Base-by-base conservation (phyloP, 345 rosid genomes). In the Eucalyptus tenuipes region DNA sequence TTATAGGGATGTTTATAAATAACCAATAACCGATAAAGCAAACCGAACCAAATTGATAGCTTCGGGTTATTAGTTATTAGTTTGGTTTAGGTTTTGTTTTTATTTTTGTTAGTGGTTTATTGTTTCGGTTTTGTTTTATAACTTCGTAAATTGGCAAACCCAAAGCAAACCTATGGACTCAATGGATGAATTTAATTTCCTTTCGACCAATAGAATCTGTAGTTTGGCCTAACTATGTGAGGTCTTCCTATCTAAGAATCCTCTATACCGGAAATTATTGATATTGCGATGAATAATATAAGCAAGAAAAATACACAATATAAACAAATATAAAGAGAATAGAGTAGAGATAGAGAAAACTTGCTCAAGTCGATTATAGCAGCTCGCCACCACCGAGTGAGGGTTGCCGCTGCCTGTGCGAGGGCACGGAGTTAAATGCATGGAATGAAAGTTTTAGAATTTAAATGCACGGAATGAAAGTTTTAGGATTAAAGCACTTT, bases 361-460 rank as follows among this genome's bases (percentile, higher is more conserved):
- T 68, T 68, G 0, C 79, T 68, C 42, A 10, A 31, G 10, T 31
- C 42, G 11, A 68, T 31, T 68, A 31, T 17, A 16, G 42, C 10
- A 4, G 79, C 42, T 66, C 11, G 12, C 79, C 79, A n/a, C 79
- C 79, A 1, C 20, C 12, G 0, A 31, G 2, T 0, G 10, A 15
- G 75, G 37, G 40, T 15, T 17, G 75, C 33, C 2, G 8, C 17
- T 14, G 33, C 33, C 68, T 0, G 20, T 31, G 79, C 10, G 79
- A 66, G 79, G 79, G 79, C 22, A 29, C n/a, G n/a, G n/a, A n/a
- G n/a, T n/a, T n/a, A n/a, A n/a, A n/a, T n/a, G n/a, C n/a, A n/a
- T n/a, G n/a, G n/a, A n/a, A n/a, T n/a, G n/a, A n/a, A n/a, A n/a
- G 40, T 37, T 37, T 37, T 37, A 37, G 40, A 37, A 37, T 37